Base-by-base conservation (phyloP, 2,329 filamentous ascomycete species). In the Penicillium sp. region DNA sequence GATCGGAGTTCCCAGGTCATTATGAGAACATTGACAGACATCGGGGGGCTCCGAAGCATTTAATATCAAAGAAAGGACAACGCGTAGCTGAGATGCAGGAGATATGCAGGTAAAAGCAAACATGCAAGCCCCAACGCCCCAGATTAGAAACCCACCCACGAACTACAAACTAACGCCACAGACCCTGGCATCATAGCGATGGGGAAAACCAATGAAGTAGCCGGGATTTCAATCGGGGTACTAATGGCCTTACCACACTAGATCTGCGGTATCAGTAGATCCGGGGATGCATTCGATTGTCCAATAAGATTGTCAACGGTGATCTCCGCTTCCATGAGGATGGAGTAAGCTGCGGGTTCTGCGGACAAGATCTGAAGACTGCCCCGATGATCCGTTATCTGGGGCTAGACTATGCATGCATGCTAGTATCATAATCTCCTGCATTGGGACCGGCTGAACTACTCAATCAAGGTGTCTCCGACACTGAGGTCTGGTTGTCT, bases 301-400 rank as follows among this genome's bases (percentile, higher is more conserved):
- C 59, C 55, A 63, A 60, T 60, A 21, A 23, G n/a, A 42, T 33
- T 19, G n/a, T 27, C 23, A 45, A 55, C 59, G 60, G 57, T 57
- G 54, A 62, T 62, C 61, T 56, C 57, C 60, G 60, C 51, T 55
- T 52, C 52, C 51, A 29, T 25, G 23, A 23, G 39, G n/a, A 49
- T 54, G 50, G 46, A 42, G 48, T 53, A 33, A 31, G 26, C 21
- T n/a, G 50, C 4, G 31, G 42, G 37, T 39, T 46, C 21, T 45
- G 50, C 50, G 50, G 50, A 27, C 42, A 37, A 45, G 50, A 23
- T 53, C 31, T 37, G n/a, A 8, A 33, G 39, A 53, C 50, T 47
- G 25, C 29, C 27, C 42, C 50, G 42, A 35, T 21, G 39, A 21
- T 45, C 25, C 23, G 27, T 37, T 53, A 46, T 44, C 50, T 46